These are phyloP conservation scores for Parathielavia appendiculata DNA, from an alignment of 495 filamentous ascomycete genomes.

Conservation along the genomic window DNA sequence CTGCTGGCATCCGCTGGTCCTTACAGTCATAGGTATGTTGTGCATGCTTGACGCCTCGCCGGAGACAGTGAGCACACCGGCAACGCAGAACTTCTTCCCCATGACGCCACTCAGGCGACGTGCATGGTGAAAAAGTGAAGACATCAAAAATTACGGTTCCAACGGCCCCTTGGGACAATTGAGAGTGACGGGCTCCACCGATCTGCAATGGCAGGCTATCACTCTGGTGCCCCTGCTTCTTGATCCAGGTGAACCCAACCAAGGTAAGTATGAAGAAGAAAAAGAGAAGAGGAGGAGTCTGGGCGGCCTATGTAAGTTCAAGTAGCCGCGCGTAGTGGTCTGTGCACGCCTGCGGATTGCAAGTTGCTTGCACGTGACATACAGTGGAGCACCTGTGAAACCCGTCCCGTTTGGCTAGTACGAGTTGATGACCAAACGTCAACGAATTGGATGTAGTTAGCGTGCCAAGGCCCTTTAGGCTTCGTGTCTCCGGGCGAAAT, in stretches of 20 bases:
- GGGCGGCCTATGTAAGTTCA: background rate
- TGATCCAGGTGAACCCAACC: no score
- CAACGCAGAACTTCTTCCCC: slow-evolving; percentile 11
- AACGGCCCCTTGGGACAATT: slow-evolving; percentile 26
- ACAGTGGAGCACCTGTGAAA: no score
- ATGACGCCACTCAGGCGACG: slow-evolving; percentile 15
- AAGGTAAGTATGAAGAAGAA: slow-evolving; percentile 27
- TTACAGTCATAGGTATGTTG: no score
- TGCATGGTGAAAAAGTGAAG: slow-evolving; percentile 17
- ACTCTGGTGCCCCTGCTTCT: slow-evolving; percentile 13
- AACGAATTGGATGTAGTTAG: no score
- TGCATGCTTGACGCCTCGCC: no score
- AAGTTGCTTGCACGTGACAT: no score
- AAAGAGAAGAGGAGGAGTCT: slow-evolving; percentile 10
- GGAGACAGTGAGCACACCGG: no score
- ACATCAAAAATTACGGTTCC: slow-evolving; percentile 23
- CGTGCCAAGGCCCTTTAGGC: no score
- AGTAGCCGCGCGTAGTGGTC: background rate
- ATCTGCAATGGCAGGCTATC: slow-evolving; percentile 25
- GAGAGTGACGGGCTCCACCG: slow-evolving; percentile 19
- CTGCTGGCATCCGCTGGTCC: no score
- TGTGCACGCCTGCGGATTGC: slow-evolving; percentile 18
- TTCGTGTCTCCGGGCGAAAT: no score
- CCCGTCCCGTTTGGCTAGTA: no score
- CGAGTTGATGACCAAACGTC: no score